Conservation (phyloP, 306 rosid species). For the Begonia peltatifolia region DNA sequence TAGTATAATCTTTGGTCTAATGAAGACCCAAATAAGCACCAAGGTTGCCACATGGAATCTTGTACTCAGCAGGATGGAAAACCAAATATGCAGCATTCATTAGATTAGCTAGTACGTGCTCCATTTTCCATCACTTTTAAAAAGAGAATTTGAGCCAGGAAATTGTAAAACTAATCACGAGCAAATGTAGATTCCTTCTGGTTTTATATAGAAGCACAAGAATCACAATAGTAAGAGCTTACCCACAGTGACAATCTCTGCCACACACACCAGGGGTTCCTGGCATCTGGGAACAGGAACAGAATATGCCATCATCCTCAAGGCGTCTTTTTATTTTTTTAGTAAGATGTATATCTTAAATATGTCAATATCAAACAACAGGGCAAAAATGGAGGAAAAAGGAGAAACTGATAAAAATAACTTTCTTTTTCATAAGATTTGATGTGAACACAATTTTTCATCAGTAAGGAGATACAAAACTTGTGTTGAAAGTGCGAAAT, state of each 20-base stretch:
- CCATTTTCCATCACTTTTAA: no score
- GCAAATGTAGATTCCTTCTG: neutral
- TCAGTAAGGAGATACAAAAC: no score
- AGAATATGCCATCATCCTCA: constrained; percentile 92
- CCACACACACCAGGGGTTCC: constrained; percentile 61
- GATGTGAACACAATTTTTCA: no score
- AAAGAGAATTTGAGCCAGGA: neutral
- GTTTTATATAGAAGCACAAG: neutral
- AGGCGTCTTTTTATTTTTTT: constrained; percentile 68
- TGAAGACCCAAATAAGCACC: no score
- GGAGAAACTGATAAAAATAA: neutral
- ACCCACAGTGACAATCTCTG: constrained; percentile 94
- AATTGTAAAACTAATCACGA: neutral
- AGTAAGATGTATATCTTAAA: constrained; percentile 62
- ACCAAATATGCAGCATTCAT: no score
- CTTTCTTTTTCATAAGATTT: no score
- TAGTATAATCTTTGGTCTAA: no score
- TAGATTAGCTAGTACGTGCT: no score
- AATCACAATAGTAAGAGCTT: constrained; percentile 17
- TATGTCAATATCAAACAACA: constrained; percentile 33
- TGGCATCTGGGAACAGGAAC: constrained; percentile 45
- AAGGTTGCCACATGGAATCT: no score
- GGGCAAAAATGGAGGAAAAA: constrained; percentile 7
- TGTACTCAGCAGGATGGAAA: no score
- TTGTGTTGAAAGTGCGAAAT: no score